Conservation (phyloP, 1,139 yeast species). For the Candida sp. region DNA sequence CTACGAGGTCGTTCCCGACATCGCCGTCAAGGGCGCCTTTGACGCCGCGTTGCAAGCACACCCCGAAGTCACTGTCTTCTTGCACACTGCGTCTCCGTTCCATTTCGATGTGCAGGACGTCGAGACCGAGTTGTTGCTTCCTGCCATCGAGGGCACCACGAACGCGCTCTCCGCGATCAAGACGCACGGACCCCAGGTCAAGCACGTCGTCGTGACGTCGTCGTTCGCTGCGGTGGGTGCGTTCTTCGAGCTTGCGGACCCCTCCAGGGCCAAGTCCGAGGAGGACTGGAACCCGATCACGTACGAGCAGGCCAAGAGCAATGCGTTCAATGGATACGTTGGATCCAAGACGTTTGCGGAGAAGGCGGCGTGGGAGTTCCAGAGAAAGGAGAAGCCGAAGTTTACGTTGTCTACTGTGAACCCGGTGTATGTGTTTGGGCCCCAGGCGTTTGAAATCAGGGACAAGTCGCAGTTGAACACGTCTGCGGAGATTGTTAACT, state of each 20-base stretch:
- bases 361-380: conserved; percentile 49
- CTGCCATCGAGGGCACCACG: conserved; percentile 36
- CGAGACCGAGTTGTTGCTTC: conserved; percentile 32
- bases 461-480: conserved; percentile 39
- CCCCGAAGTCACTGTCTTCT: conserved; percentile 29
- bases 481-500: conserved; percentile 40
- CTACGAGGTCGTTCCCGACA: conserved; percentile 29
- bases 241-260: conserved; percentile 11
- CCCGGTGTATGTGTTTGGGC: conserved; percentile 54
- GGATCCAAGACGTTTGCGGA: conserved; percentile 62
- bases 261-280: conserved; percentile 25
- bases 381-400: conserved; percentile 37
- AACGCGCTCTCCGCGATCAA: conserved; percentile 29
- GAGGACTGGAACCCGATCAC: conserved; percentile 42
- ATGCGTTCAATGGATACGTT: conserved; percentile 40
- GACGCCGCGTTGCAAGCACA: conserved; percentile 32
- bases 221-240: conserved; percentile 29
- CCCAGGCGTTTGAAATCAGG: conserved; percentile 39
- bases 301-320: conserved; percentile 30
- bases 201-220: conserved; percentile 31
- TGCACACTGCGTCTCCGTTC: conserved; percentile 41
- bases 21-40: conserved; percentile 30
- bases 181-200: conserved; percentile 25
- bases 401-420: conserved; percentile 46
- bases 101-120: conserved; percentile 25